Percentiles rank a stretch among this genome's conserved stretches.
phyloP scores from a whole-genome alignment of 2,329 filamentous ascomycete genomes.

The Curvularia eragrostidis region DNA sequence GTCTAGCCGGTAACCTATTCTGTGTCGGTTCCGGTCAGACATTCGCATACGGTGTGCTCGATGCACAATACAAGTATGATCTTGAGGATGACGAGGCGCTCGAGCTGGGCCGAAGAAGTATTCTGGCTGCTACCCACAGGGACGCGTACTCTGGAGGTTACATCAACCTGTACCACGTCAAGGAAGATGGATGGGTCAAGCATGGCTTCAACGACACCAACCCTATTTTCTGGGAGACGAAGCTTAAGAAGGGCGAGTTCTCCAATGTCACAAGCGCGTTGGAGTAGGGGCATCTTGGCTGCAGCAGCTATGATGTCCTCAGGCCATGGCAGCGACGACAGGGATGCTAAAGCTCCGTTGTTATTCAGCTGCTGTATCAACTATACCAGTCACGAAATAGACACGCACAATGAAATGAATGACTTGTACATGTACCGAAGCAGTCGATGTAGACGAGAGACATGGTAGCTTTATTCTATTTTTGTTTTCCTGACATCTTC shows the following conservation, averaged over 20 bases:
- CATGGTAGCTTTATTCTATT: not conserved
- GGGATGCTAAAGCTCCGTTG: not conserved
- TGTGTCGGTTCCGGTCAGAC: conserved; percentile 98
- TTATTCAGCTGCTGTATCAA: conserved; percentile 2
- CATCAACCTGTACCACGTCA: conserved; percentile 99
- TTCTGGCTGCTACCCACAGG: conserved; percentile 92
- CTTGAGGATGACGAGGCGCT: conserved; percentile 86
- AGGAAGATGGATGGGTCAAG: conserved; percentile 98
- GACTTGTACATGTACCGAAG: not conserved
- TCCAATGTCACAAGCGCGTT: conserved; percentile 87
- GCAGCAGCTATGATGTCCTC: not conserved
- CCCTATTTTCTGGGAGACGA: conserved; percentile 99
- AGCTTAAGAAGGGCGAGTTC: conserved; percentile 98
- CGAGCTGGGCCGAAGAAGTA: conserved; percentile 88
- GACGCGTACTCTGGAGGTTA: conserved; percentile 98
- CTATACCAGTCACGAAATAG: conserved; percentile 14
- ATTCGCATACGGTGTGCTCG: conserved; percentile 96
- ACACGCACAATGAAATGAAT: conserved; percentile 19
- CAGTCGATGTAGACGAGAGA: not conserved
- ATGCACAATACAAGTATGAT: conserved; percentile 93
- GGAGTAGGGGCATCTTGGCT: conserved; percentile 52
- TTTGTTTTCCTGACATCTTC: conserved; percentile 4
- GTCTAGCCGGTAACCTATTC: conserved; percentile 92
- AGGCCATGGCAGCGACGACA: not conserved
- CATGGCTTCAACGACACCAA: conserved; percentile 98